These are phyloP conservation scores for Malus fusca DNA, from an alignment of 306 rosid genomes.

Conservation along the genomic window DNA sequence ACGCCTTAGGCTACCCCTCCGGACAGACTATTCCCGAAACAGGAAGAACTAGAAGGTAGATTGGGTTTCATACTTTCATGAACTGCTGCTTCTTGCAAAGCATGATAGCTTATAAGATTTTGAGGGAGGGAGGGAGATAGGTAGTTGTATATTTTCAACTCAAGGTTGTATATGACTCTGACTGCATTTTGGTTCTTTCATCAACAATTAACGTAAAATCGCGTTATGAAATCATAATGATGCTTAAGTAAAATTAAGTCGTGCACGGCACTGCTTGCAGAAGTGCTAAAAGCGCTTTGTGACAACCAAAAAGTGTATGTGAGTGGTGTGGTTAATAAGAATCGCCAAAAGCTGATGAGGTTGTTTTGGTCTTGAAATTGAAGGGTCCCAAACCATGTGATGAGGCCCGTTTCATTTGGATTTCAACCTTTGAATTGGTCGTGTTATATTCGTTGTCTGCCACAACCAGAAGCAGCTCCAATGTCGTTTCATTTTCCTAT, in stretches of 20 bases:
- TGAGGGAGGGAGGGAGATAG: not conserved
- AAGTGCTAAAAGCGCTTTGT: not conserved
- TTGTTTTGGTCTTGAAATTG: not conserved
- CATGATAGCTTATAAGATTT: not conserved
- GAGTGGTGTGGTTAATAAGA: not conserved
- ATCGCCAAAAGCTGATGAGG: not conserved
- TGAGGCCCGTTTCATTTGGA: not conserved
- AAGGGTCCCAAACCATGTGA: slow-evolving; percentile 49
- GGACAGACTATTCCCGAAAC: not conserved
- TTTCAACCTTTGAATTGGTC: slow-evolving; percentile 4
- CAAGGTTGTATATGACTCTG: not conserved
- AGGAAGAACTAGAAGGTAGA: not conserved
- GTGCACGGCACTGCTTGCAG: not conserved
- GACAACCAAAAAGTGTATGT: not conserved
- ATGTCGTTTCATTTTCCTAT: slow-evolving; percentile 12
- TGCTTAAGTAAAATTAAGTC: not conserved
- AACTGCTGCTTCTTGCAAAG: not conserved
- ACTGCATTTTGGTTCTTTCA: not conserved
- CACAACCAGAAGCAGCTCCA: slow-evolving; percentile 23
- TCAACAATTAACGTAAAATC: not conserved
- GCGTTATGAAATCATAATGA: not conserved
- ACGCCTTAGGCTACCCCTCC: not conserved
- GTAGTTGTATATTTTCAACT: not conserved
- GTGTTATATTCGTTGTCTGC: slow-evolving; percentile 28
- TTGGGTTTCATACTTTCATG: too few species aligned